Evolutionary conservation across 2,329 filamentous ascomycete genomes (phyloP).

Genomic region (Pestalotiopsis sp.): DNA sequence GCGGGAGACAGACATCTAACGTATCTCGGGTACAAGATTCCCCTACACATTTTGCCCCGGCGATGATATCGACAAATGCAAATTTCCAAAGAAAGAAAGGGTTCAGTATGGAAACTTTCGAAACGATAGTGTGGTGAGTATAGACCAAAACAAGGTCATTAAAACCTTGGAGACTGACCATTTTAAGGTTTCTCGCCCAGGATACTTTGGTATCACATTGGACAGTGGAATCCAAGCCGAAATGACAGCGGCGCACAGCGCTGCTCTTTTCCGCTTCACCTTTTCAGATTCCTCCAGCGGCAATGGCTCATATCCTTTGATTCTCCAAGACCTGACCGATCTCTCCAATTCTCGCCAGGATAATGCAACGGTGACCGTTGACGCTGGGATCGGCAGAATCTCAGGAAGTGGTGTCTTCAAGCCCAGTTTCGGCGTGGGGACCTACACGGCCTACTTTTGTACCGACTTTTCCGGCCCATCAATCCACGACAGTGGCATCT

Average conservation of each 20-base stretch:
- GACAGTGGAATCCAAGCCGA: conserved; percentile 62
- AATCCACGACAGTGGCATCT: conserved; percentile 64
- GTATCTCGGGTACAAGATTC: conserved; percentile 40
- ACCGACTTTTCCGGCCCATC: conserved; percentile 65
- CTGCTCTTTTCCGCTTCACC: conserved; percentile 67
- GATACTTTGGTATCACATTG: conserved; percentile 66
- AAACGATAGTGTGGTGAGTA: conserved; percentile 38
- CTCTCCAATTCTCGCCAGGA: conserved; percentile 61
- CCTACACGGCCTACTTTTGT: conserved; percentile 65
- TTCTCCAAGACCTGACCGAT: conserved; percentile 68
- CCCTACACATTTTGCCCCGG: conserved; percentile 63
- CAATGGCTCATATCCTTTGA: conserved; percentile 54
- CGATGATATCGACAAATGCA: conserved; percentile 64
- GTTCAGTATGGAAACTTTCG: conserved; percentile 46
- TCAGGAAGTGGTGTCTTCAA: conserved; percentile 64
- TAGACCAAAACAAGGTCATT: too few relatives aligned
- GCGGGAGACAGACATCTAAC: too few relatives aligned
- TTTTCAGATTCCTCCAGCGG: conserved; percentile 50
- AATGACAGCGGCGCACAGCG: conserved; percentile 69
- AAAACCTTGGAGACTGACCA: neutral
- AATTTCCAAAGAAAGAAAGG: conserved; percentile 54
- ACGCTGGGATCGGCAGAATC: conserved; percentile 59
- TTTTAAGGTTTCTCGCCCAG: conserved; percentile 48
- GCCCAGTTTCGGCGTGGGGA: conserved; percentile 67
- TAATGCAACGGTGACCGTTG: conserved; percentile 58